Conservation (phyloP, 176 grass and related monocot genomes). For the Tuctoria greenei region DNA sequence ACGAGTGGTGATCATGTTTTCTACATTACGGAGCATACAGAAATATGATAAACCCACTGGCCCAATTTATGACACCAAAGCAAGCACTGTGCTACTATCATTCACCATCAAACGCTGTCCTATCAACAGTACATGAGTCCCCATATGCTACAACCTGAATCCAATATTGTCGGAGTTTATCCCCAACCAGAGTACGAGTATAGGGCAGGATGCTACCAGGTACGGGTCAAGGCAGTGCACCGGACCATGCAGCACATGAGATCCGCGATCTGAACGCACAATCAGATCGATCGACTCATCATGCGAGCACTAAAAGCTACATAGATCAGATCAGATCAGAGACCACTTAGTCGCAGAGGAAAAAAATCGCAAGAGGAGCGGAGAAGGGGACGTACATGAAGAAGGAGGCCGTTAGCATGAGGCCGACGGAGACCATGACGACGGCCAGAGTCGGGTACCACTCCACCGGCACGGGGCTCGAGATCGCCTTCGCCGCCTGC, state of each 20-base stretch:
- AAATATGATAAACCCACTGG: not conserved
- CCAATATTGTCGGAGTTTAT: not conserved
- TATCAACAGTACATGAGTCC: not conserved
- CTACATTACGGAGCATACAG: not conserved
- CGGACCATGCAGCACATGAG: not conserved
- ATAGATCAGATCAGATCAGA: constrained; percentile 9
- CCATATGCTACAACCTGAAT: not conserved
- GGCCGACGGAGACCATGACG: constrained; percentile 62
- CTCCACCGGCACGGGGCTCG: constrained; percentile 80
- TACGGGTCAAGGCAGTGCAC: not conserved
- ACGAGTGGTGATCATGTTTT: not conserved
- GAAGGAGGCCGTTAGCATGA: constrained; percentile 84
- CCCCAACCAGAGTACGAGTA: not conserved
- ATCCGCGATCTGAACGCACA: not conserved
- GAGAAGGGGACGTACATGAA: constrained; percentile 62
- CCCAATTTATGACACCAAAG: not conserved
- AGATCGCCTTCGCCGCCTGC: constrained; percentile 84
- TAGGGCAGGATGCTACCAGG: not conserved
- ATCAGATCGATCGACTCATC: not conserved
- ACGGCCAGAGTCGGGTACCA: constrained; percentile 83
- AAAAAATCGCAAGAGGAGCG: not conserved
- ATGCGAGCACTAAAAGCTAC: not conserved
- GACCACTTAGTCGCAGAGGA: not conserved
- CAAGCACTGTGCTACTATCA: not conserved
- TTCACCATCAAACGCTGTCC: not conserved